Evolutionary conservation across 1,139 yeast genomes (phyloP).

Genomic region (Eremothecium gossypii): DNA sequence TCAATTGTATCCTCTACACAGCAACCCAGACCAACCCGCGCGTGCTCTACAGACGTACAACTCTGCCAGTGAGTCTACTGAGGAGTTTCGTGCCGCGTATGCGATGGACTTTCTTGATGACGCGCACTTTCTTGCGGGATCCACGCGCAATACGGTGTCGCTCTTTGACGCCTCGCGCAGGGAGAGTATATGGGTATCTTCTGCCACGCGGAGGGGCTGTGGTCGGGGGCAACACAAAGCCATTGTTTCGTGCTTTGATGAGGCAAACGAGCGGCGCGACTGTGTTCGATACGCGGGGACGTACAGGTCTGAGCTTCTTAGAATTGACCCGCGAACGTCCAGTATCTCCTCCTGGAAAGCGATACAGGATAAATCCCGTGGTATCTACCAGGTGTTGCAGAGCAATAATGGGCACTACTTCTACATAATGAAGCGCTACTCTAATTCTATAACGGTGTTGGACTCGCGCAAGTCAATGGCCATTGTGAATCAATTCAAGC

Average conservation of each 20-base stretch:
- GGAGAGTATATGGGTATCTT: conserved; percentile 16
- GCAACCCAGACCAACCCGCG: conserved; percentile 1
- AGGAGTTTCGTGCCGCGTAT: conserved; percentile 18
- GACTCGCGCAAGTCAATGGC: conserved; percentile 15
- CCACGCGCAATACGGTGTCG: conserved; percentile 18
- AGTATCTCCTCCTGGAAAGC: conserved; percentile 4
- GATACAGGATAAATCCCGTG: conserved; percentile 8
- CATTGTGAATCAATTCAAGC: conserved; percentile 12
- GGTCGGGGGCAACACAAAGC: conserved; percentile 14
- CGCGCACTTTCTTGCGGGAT: conserved; percentile 18
- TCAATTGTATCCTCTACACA: conserved; percentile 17
- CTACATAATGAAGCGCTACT: conserved; percentile 20
- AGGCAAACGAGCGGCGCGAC: conserved; percentile 6
- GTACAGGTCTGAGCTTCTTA: conserved; percentile 21
- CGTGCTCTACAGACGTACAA: conserved; percentile 13
- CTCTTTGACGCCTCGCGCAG: conserved; percentile 18
- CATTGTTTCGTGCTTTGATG: conserved; percentile 25
- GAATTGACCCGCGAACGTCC: conserved; percentile 16
- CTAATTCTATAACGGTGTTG: conserved; percentile 17
- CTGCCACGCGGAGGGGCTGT: conserved; percentile 9
- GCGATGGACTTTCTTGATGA: conserved; percentile 13
- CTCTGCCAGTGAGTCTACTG: conserved; percentile 17
- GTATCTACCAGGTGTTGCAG: conserved; percentile 20
- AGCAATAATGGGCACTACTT: conserved; percentile 23
- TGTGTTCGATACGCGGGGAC: conserved; percentile 15